phyloP scores from a whole-genome alignment of 2,329 filamentous ascomycete genomes.

The Colletotrichum trifolii region DNA sequence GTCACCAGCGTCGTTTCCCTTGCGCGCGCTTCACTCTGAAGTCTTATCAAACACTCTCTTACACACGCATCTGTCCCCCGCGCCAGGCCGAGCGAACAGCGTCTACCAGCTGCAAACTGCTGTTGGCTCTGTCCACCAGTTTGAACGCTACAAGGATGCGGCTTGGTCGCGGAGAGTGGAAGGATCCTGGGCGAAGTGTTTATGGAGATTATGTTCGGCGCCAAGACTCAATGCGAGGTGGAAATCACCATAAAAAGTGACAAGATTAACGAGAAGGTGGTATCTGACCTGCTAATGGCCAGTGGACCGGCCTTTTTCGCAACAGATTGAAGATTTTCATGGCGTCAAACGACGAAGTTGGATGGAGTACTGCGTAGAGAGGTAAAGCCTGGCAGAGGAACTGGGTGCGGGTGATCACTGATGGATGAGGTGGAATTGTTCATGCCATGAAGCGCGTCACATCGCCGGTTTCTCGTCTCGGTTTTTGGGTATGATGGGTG shows the following conservation, averaged over 20 bases:
- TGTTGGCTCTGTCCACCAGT: constrained; percentile 15
- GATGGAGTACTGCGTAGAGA: too few relatives aligned
- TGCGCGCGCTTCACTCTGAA: constrained; percentile 10
- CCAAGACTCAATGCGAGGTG: constrained; percentile 18
- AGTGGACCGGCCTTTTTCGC: not conserved
- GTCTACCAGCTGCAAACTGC: not conserved
- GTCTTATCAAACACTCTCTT: not conserved
- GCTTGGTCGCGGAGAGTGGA: constrained; percentile 4
- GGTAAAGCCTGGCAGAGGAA: too few relatives aligned
- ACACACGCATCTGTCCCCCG: constrained; percentile 6
- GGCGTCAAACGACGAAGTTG: constrained; percentile 12
- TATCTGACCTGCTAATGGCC: constrained; percentile 7
- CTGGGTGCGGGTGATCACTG: too few relatives aligned
- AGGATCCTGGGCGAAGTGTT: constrained; percentile 10
- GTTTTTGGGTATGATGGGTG: too few relatives aligned
- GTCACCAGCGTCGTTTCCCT: not conserved
- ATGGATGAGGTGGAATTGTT: too few relatives aligned
- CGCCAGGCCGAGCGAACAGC: constrained; percentile 6
- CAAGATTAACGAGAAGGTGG: constrained; percentile 15
- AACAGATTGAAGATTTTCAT: constrained; percentile 6
- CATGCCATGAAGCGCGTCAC: too few relatives aligned
- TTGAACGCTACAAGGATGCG: constrained; percentile 22
- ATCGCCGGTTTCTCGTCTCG: too few relatives aligned
- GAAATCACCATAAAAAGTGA: not conserved
- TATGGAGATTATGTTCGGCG: constrained; percentile 17